These are phyloP conservation scores for Mycocentrospora acerina DNA, from an alignment of 2,329 filamentous ascomycete species.

Conservation along the genomic window DNA sequence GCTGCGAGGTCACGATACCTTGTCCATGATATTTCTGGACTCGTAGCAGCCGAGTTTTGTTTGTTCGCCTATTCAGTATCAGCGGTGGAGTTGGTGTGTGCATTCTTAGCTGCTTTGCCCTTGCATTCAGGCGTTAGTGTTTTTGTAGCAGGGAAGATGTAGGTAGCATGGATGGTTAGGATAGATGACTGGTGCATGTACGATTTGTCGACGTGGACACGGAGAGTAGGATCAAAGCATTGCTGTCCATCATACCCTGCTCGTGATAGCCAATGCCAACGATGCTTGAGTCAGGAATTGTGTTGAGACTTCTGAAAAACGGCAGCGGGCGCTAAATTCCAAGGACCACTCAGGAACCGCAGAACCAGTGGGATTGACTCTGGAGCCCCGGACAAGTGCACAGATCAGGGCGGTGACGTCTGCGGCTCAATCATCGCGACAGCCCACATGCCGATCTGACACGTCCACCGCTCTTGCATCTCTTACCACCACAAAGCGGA, in stretches of 20 bases:
- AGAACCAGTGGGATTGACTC: too few species aligned
- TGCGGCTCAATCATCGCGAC: slow-evolving; percentile 14
- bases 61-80: slow-evolving; percentile 24
- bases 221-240: too few species aligned
- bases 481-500: slow-evolving; percentile 16
- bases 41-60: slow-evolving; percentile 32
- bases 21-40: slow-evolving; percentile 28
- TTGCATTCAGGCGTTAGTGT: slow-evolving; percentile 22
- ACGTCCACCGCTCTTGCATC: slow-evolving; percentile 17
- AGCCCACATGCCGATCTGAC: slow-evolving; percentile 23
- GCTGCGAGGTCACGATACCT: slow-evolving; percentile 40
- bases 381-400: too few species aligned
- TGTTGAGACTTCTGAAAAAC: too few species aligned
- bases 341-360: too few species aligned
- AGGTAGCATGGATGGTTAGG: slow-evolving; percentile 21
- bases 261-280: too few species aligned
- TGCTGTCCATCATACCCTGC: too few species aligned
- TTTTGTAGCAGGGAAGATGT: slow-evolving; percentile 8
- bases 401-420: slow-evolving; percentile 26
- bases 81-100: slow-evolving; percentile 38
- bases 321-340: too few species aligned
- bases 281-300: too few species aligned
- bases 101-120: slow-evolving; percentile 23
- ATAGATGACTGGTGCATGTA: slow-evolving; percentile 4
- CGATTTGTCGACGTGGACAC: too few species aligned